Evolutionary conservation across 306 rosid species (phyloP).

Genomic region (Notholithocarpus densiflorus): DNA sequence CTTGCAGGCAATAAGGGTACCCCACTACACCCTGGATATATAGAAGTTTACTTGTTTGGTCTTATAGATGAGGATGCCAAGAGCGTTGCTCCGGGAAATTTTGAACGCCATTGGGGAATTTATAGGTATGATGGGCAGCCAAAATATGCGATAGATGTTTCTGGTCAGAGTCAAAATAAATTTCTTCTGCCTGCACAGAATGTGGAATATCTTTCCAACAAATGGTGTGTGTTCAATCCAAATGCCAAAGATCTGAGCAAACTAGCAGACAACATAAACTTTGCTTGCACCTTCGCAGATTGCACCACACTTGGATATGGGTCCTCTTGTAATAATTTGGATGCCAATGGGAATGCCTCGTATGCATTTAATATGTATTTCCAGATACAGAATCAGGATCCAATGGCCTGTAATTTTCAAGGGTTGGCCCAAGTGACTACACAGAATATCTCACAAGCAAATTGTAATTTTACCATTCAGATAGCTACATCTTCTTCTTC

Average conservation of each 20-base stretch:
- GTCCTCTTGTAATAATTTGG: constrained; percentile 81
- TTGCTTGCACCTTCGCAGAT: constrained; percentile 72
- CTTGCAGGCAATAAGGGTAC: constrained; percentile 78
- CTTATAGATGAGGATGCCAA: constrained; percentile 85
- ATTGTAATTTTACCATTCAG: constrained; percentile 76
- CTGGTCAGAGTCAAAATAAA: constrained; percentile 78
- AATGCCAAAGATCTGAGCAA: constrained; percentile 75
- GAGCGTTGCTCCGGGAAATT: constrained; percentile 82
- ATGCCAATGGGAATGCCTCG: constrained; percentile 83
- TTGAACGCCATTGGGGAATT: constrained; percentile 97
- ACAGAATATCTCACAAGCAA: constrained; percentile 67
- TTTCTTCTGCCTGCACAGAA: constrained; percentile 53
- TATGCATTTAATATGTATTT: constrained; percentile 90
- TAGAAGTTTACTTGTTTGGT: constrained; percentile 87
- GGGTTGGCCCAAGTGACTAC: constrained; percentile 66
- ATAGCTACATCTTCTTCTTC: constrained; percentile 42
- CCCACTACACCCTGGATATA: constrained; percentile 67
- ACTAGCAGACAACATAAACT: constrained; percentile 74
- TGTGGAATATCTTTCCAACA: constrained; percentile 60
- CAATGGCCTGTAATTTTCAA: constrained; percentile 66
- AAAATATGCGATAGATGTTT: constrained; percentile 62
- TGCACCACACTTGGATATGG: constrained; percentile 94
- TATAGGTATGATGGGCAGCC: constrained; percentile 90
- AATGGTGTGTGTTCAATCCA: constrained; percentile 86
- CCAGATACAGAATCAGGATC: constrained; percentile 79